A percentile compares a stretch with the other conserved stretches of the same genome.
These are phyloP conservation scores for Yarrowia divulgata DNA, from an alignment of 805 yeast genomes.

Conservation along the genomic window DNA sequence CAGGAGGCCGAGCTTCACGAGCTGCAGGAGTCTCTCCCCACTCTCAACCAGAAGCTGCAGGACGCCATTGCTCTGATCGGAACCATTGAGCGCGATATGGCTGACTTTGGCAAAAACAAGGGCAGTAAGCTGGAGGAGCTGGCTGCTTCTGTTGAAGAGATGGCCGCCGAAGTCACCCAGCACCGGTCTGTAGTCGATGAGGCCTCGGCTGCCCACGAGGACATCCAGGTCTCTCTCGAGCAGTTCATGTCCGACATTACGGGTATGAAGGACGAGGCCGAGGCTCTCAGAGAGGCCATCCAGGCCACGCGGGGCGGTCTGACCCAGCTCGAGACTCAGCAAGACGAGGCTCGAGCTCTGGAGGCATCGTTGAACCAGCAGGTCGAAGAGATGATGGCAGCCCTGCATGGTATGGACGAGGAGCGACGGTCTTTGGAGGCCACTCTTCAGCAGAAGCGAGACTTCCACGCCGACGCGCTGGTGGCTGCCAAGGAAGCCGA, in stretches of 20 bases:
- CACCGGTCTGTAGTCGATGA: constrained; percentile 55
- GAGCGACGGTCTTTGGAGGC: constrained; percentile 65
- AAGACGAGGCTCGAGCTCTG: constrained; percentile 47
- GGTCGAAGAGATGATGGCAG: constrained; percentile 62
- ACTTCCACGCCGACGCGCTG: constrained; percentile 42
- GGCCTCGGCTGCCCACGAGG: constrained; percentile 64
- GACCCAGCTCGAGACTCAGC: constrained; percentile 48
- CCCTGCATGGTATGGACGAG: constrained; percentile 72
- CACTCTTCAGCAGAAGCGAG: constrained; percentile 44
- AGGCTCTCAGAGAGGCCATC: constrained; percentile 51
- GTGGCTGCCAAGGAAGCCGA: constrained; percentile 45
- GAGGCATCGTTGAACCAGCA: constrained; percentile 47
- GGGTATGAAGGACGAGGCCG: constrained; percentile 55
- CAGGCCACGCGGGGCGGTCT: constrained; percentile 49
- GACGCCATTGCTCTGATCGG: constrained; percentile 56
- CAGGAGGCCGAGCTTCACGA: constrained; percentile 57
- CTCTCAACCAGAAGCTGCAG: constrained; percentile 50
- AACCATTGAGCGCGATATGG: constrained; percentile 73
- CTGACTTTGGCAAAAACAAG: constrained; percentile 80
- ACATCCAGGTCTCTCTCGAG: constrained; percentile 72
- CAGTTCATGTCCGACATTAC: constrained; percentile 66
- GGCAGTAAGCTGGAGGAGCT: constrained; percentile 75
- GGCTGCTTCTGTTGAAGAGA: constrained; percentile 51
- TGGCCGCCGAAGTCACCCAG: constrained; percentile 52
- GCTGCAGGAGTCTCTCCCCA: constrained; percentile 53